A percentile compares a stretch with the other conserved stretches of the same genome.
phyloP scores from a whole-genome alignment of 176 grass and related monocot species.

The Carex cristatella region DNA sequence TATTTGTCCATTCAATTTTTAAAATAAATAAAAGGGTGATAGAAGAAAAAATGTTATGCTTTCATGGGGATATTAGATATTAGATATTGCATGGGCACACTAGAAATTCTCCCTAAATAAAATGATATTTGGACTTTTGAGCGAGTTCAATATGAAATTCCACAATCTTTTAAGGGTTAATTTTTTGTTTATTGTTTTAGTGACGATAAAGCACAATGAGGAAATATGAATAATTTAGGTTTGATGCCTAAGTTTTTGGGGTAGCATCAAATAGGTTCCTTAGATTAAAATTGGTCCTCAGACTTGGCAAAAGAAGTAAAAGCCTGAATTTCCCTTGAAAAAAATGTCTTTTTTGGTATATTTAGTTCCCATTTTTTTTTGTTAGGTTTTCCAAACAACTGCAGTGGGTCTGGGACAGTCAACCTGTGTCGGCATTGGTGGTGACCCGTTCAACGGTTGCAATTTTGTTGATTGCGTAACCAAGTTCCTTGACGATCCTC shows the following conservation, averaged over 20 bases:
- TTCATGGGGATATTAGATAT: too few relatives aligned
- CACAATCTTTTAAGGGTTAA: background rate
- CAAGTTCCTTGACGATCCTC: conserved; percentile 95
- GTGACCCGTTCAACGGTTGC: conserved; percentile 92
- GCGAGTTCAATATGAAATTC: background rate
- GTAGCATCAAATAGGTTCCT: background rate
- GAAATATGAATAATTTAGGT: background rate
- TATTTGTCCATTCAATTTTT: too few relatives aligned
- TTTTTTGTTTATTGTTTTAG: background rate
- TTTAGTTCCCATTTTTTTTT: conserved; percentile 26
- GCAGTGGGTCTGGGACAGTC: conserved; percentile 90
- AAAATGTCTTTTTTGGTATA: background rate
- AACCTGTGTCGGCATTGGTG: conserved; percentile 96
- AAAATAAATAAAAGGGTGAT: too few relatives aligned
- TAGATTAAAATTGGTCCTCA: background rate
- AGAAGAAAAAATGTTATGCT: too few relatives aligned
- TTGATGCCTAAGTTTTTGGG: background rate
- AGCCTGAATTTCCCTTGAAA: background rate
- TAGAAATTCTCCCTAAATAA: too few relatives aligned
- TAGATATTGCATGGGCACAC: too few relatives aligned
- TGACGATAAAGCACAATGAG: background rate
- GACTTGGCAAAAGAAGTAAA: background rate
- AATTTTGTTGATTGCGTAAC: conserved; percentile 97
- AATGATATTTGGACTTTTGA: background rate
- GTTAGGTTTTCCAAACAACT: conserved; percentile 96